Percentiles rank a stretch among this genome's conserved stretches.
phyloP scores from a whole-genome alignment of 371 early-diverging fungal genomes.

The Fennellomyces sp. region DNA sequence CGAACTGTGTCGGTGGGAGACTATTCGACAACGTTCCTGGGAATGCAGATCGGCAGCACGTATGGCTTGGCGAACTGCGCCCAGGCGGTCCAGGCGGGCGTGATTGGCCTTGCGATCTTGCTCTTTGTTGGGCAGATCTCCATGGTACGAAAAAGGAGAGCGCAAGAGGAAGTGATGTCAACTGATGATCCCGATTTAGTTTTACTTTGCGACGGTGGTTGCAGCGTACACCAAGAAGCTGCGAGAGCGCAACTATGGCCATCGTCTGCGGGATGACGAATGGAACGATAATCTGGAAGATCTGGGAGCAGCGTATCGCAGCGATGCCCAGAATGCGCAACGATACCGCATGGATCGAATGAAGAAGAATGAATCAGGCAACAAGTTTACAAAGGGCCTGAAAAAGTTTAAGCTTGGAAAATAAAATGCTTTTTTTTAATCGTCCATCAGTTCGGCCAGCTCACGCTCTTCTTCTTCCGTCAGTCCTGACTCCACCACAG shows the following conservation, averaged over 20 bases:
- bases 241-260: constrained; percentile 47
- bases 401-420: constrained; percentile 31
- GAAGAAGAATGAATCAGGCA: constrained; percentile 18
- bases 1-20: constrained; percentile 26
- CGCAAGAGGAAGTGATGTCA: not conserved
- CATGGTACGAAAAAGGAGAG: constrained; percentile 27
- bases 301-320: constrained; percentile 37
- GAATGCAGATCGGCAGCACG: constrained; percentile 46
- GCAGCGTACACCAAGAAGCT: constrained; percentile 39
- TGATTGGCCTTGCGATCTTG: constrained; percentile 44
- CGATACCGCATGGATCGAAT: constrained; percentile 40
- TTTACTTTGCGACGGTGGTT: constrained; percentile 42
- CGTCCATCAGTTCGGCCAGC: constrained; percentile 78
- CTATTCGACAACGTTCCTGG: constrained; percentile 43
- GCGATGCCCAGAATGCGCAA: constrained; percentile 43
- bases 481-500: constrained; percentile 9
- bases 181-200: constrained; percentile 17
- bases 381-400: constrained; percentile 24
- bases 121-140: constrained; percentile 44
- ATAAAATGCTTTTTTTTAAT: constrained; percentile 17
- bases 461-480: constrained; percentile 68
- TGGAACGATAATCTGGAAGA: constrained; percentile 51
- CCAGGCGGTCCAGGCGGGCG: constrained; percentile 53
- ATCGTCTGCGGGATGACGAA: constrained; percentile 50
- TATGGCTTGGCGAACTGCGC: constrained; percentile 52